Conservation (phyloP, 805 yeast species). For the Starmera pachycereana region DNA sequence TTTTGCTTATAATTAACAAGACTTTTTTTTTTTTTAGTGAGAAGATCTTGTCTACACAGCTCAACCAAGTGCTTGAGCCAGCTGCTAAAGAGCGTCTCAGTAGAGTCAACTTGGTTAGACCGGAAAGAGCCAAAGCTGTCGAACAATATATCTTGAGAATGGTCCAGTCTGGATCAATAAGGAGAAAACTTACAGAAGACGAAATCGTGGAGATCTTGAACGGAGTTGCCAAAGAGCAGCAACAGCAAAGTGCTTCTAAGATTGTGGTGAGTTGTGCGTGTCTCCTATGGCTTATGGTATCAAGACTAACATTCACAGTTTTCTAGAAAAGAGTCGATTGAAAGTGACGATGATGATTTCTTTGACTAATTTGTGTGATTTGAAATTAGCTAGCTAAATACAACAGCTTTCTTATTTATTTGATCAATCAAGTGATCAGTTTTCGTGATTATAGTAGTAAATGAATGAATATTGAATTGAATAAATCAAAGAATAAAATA, state of each 20-base stretch:
- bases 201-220: slow-evolving; percentile 79
- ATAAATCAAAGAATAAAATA: no score
- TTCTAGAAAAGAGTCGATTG: slow-evolving; percentile 14
- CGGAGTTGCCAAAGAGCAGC: slow-evolving; percentile 68
- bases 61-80: slow-evolving; percentile 68
- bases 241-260: slow-evolving; percentile 49
- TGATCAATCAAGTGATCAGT: no score
- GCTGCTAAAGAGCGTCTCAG: slow-evolving; percentile 82
- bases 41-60: slow-evolving; percentile 8
- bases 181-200: slow-evolving; percentile 63
- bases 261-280: slow-evolving; percentile 28
- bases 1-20: not conserved
- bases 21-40: not conserved
- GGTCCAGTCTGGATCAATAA: slow-evolving; percentile 67
- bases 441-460: no score
- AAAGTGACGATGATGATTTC: slow-evolving; percentile 29
- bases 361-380: slow-evolving; percentile 25
- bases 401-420: no score
- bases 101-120: slow-evolving; percentile 80
- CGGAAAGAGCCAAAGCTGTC: slow-evolving; percentile 83
- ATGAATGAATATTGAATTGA: no score
- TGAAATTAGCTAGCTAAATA: no score
- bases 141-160: slow-evolving; percentile 69
- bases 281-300: not conserved
- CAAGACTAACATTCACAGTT: slow-evolving; percentile 2